These are phyloP conservation scores for Trametes maxima DNA, from an alignment of 768 basidiomycete species.

Conservation along the genomic window DNA sequence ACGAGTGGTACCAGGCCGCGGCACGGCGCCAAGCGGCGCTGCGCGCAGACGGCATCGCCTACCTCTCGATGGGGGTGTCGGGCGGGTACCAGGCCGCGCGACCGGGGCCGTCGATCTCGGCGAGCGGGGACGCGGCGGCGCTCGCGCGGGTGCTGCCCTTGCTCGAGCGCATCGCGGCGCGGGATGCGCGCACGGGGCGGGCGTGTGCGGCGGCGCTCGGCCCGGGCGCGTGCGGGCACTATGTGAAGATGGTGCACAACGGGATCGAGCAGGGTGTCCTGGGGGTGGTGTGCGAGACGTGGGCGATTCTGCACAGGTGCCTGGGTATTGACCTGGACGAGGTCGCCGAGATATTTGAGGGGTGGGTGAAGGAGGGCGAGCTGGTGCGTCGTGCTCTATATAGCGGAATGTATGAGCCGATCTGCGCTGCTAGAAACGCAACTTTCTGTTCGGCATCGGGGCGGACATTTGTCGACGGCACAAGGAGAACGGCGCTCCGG, in stretches of 20 bases:
- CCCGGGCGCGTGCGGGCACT: slow-evolving; percentile 27
- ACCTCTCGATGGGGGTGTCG: slow-evolving; percentile 28
- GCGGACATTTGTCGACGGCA: slow-evolving; percentile 28
- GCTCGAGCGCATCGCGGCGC: slow-evolving; percentile 24
- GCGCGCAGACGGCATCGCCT: slow-evolving; percentile 15
- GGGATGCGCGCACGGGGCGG: slow-evolving; percentile 20
- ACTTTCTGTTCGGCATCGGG: slow-evolving; percentile 27
- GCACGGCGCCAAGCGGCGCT: slow-evolving; percentile 23
- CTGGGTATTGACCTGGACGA: slow-evolving; percentile 21
- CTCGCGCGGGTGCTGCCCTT: slow-evolving; percentile 25
- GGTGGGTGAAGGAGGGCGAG: slow-evolving; percentile 23
- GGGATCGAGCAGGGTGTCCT: slow-evolving; percentile 32
- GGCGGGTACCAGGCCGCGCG: slow-evolving; percentile 30
- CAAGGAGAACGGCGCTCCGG: slow-evolving; percentile 13
- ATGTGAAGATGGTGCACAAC: slow-evolving; percentile 32
- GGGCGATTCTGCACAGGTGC: slow-evolving; percentile 27
- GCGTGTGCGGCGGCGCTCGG: slow-evolving; percentile 26
- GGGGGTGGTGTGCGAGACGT: slow-evolving; percentile 24
- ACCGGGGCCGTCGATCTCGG: slow-evolving; percentile 26
- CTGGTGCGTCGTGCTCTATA: slow-evolving; percentile 15
- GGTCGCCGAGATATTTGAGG: slow-evolving; percentile 20
- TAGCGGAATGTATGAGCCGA: background rate
- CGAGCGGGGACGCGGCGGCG: slow-evolving; percentile 24
- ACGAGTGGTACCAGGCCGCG: slow-evolving; percentile 29
- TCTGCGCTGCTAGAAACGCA: slow-evolving; percentile 16